These are phyloP conservation scores for Mucor indicus DNA, from an alignment of 371 early-diverging fungal species.

Conservation along the genomic window DNA sequence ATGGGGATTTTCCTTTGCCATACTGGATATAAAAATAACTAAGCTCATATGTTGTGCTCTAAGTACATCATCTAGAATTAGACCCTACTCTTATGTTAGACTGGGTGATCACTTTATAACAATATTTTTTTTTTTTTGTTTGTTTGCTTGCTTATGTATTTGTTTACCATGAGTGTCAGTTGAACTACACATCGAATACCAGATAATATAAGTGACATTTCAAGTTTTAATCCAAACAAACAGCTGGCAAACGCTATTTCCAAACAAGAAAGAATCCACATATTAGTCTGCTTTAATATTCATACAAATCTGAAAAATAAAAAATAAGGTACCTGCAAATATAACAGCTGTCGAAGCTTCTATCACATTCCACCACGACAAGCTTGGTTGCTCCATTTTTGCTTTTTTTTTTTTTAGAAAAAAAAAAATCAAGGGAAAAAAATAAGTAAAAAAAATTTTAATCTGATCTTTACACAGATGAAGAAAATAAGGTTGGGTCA, in stretches of 20 bases:
- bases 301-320: not conserved
- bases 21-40: slow-evolving; percentile 38
- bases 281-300: too few relatives aligned
- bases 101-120: not conserved
- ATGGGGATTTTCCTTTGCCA: not conserved
- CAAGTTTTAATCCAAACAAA: slow-evolving; percentile 33
- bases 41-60: slow-evolving; percentile 28
- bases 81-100: slow-evolving; percentile 29
- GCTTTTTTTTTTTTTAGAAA: too few relatives aligned
- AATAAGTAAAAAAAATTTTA: too few relatives aligned
- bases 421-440: too few relatives aligned
- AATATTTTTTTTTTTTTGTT: not conserved
- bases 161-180: slow-evolving; percentile 39
- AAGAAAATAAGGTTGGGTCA: too few relatives aligned
- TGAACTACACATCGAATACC: slow-evolving; percentile 45
- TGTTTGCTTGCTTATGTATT: too few relatives aligned
- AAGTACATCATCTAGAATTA: slow-evolving; percentile 42
- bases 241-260: slow-evolving; percentile 31
- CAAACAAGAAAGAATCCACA: too few relatives aligned
- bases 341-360: slow-evolving; percentile 36
- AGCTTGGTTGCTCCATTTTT: slow-evolving; percentile 13
- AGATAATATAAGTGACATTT: slow-evolving; percentile 35
- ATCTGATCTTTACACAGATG: too few relatives aligned
- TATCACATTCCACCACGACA: slow-evolving; percentile 40
- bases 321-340: slow-evolving; percentile 30